phyloP scores from a whole-genome alignment of 306 rosid genomes.

The Morella rubra region DNA sequence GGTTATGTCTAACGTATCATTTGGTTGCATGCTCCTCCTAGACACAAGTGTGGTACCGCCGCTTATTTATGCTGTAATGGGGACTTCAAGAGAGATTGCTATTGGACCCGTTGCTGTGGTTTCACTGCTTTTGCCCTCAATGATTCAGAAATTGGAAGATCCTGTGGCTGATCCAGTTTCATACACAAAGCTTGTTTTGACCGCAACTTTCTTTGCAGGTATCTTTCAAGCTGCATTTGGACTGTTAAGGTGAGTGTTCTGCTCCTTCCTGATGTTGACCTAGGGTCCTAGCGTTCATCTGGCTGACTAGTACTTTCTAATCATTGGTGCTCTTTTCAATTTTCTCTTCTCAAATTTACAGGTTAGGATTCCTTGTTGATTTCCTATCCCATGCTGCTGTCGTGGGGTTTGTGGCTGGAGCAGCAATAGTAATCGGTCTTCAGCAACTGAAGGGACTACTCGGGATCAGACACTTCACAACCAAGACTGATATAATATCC shows the following conservation, averaged over 20 bases:
- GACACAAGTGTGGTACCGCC: slow-evolving; percentile 96
- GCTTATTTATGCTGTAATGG: slow-evolving; percentile 82
- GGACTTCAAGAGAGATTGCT: slow-evolving; percentile 80
- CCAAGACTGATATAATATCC: slow-evolving; percentile 64
- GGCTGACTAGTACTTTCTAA: not conserved
- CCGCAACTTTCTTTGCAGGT: slow-evolving; percentile 77
- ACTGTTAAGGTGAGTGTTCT: slow-evolving; percentile 51
- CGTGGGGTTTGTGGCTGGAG: slow-evolving; percentile 73
- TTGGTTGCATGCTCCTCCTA: slow-evolving; percentile 16
- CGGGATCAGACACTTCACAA: slow-evolving; percentile 62
- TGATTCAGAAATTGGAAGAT: slow-evolving; percentile 58
- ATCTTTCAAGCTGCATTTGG: slow-evolving; percentile 78
- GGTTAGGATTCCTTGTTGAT: slow-evolving; percentile 78
- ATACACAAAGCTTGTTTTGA: slow-evolving; percentile 64
- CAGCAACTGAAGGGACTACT: slow-evolving; percentile 76
- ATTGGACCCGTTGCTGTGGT: slow-evolving; percentile 92
- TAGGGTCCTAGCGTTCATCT: not conserved
- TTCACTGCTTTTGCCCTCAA: slow-evolving; percentile 69
- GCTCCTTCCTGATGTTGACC: not conserved
- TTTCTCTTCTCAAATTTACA: slow-evolving; percentile 11
- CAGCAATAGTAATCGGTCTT: slow-evolving; percentile 77
- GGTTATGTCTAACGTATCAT: not conserved
- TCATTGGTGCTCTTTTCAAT: not conserved
- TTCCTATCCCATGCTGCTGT: slow-evolving; percentile 72
- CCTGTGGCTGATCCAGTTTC: slow-evolving; percentile 59